Evolutionary conservation across 371 early-diverging fungal genomes (phyloP), one percentile per base, ranked within the genome.

Genomic region (Rhizomucor pusillus): DNA sequence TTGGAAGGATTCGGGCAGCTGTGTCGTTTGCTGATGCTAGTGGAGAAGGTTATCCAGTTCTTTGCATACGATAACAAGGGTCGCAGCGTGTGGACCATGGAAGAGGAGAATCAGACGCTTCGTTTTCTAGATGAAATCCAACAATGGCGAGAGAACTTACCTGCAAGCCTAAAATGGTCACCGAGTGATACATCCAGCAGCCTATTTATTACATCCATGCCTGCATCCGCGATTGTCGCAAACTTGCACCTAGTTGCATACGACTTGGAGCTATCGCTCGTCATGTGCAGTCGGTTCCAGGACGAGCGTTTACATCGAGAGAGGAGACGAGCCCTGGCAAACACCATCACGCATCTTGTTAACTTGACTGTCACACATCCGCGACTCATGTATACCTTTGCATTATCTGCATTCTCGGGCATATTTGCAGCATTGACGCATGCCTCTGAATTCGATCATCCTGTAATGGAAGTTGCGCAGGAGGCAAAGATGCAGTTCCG

Each of bases 361-460:
- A 63, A 66, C 1, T 45, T 68, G 5, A 73, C 71, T 1, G 66
- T 76, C 0, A 62, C 66, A 14, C 61, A 72, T 19, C 65, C 57
- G 11, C 65, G 48, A n/a, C 49, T 72, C 14, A 69, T 72, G 66
- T 68, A 67, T n/a, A 69, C 62, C 11, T 71, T 59, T 54, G 60
- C 65, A 14, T 43, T 71, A 5, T 67, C 69, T 9, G 63, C 71
- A 6, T 71, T 71, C 20, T 68, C 73, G 6, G 73, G 62, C 44
- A 55, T 73, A 14, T 71, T 77, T 63, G 77, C 77, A 14, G 71
- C 77, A 2, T 49, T 77, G 5, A 69, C 71, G 0, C 77, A 77
- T 54, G 73, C 71, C 5, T 52, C 56, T 11, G 77, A 77, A 56
- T 63, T 75, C 34, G 62, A 69, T 12, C 66, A 67, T 50, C 67